Percentiles rank a stretch among this genome's conserved stretches.
phyloP scores from a whole-genome alignment of 2,329 filamentous ascomycete genomes.

The Fusarium penzigii region DNA sequence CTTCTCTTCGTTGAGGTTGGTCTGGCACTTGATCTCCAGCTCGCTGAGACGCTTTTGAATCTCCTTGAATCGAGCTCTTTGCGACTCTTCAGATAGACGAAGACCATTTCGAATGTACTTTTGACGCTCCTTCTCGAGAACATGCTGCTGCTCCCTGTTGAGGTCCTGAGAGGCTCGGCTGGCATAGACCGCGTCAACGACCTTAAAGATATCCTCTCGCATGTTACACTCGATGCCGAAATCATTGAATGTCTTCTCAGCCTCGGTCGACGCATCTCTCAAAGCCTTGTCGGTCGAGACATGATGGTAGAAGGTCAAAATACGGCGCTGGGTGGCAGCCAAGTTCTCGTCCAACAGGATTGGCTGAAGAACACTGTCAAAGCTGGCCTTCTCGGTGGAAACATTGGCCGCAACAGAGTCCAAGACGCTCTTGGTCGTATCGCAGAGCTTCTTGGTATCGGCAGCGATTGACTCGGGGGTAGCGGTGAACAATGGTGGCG shows the following conservation, averaged over 20 bases:
- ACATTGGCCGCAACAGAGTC: conserved; percentile 69
- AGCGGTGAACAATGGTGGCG: conserved; percentile 75
- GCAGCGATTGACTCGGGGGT: conserved; percentile 68
- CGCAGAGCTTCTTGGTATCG: conserved; percentile 67
- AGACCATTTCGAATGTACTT: conserved; percentile 76
- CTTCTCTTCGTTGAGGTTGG: conserved; percentile 81
- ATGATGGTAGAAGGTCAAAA: conserved; percentile 79
- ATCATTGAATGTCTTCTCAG: conserved; percentile 74
- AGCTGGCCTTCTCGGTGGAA: conserved; percentile 52
- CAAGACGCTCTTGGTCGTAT: conserved; percentile 61
- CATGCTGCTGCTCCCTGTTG: conserved; percentile 68
- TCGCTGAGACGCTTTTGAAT: conserved; percentile 80
- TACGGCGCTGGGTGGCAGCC: conserved; percentile 59
- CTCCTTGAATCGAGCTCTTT: conserved; percentile 80
- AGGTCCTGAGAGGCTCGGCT: conserved; percentile 54
- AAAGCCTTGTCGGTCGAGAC: conserved; percentile 69
- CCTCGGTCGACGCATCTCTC: conserved; percentile 74
- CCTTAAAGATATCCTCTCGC: conserved; percentile 77
- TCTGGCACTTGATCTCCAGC: conserved; percentile 74
- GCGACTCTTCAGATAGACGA: conserved; percentile 65
- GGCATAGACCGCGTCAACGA: conserved; percentile 61
- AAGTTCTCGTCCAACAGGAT: conserved; percentile 74
- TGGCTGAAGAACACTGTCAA: conserved; percentile 59
- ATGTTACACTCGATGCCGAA: conserved; percentile 77
- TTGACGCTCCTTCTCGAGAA: conserved; percentile 78